phyloP scores from a whole-genome alignment of 164 flowering plant species.

The Chloranthus sessilifolius region DNA sequence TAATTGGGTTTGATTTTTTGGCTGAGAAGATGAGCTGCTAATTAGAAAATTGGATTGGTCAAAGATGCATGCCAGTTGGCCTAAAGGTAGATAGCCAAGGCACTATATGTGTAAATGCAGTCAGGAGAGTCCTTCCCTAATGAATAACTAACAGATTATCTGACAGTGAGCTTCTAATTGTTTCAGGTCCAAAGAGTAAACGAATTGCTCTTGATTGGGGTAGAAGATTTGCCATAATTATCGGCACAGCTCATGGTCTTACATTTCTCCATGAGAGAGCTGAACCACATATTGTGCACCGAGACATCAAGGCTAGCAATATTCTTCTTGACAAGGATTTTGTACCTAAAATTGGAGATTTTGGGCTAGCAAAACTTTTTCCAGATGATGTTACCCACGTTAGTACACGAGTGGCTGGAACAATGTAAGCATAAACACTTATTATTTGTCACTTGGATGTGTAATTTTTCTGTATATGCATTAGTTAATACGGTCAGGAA shows the following conservation, averaged over 20 bases:
- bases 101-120: too few species aligned
- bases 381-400: conserved; percentile 76
- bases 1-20: too few species aligned
- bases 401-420: conserved; percentile 81
- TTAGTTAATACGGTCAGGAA: too few species aligned
- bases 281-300: conserved; percentile 54
- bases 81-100: too few species aligned
- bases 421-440: conserved; percentile 70
- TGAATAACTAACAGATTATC: too few species aligned
- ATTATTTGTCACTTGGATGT: background rate
- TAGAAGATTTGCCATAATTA: conserved; percentile 50
- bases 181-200: conserved; percentile 46
- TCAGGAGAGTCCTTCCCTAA: too few species aligned
- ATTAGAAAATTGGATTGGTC: too few species aligned
- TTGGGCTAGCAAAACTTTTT: conserved; percentile 78
- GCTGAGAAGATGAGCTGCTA: too few species aligned
- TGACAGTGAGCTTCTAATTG: too few species aligned
- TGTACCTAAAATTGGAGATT: conserved; percentile 75
- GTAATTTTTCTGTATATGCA: too few species aligned
- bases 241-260: conserved; percentile 65
- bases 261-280: conserved; percentile 77
- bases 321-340: conserved; percentile 60
- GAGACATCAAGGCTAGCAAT: conserved; percentile 82
- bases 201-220: conserved; percentile 44
- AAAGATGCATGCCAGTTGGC: too few species aligned